phyloP scores from a whole-genome alignment of 2,329 filamentous ascomycete genomes.

The Alternaria brassicae region DNA sequence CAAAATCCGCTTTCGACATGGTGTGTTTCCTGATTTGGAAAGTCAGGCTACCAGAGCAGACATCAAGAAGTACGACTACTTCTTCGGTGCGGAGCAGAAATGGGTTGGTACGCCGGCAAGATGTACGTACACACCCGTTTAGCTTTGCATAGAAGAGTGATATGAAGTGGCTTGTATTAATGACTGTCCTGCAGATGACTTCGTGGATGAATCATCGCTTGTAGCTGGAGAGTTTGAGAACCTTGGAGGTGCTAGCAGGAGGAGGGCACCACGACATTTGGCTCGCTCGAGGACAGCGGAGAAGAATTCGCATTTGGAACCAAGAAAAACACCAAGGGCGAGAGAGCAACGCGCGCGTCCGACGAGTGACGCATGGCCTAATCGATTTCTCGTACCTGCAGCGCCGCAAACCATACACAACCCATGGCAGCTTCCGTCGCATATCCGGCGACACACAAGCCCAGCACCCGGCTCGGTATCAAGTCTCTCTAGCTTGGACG shows the following conservation, averaged over 20 bases:
- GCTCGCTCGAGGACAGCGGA: constrained; percentile 1
- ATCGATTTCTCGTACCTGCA: neutral
- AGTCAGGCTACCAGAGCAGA: constrained; percentile 25
- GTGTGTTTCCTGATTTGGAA: constrained; percentile 26
- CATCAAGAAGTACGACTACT: constrained; percentile 37
- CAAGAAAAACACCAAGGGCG: neutral
- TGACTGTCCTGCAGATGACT: constrained; percentile 19
- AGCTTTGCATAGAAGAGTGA: neutral
- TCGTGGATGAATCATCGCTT: constrained; percentile 26
- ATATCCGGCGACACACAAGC: constrained; percentile 7
- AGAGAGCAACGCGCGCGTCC: neutral
- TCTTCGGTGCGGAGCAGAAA: constrained; percentile 24
- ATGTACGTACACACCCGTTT: constrained; percentile 14
- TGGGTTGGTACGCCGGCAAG: constrained; percentile 24
- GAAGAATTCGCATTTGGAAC: constrained; percentile 1
- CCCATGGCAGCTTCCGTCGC: constrained; percentile 7
- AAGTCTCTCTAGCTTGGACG: constrained; percentile 20
- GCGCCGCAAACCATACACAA: neutral
- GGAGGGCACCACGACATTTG: constrained; percentile 7
- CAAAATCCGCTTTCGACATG: constrained; percentile 29
- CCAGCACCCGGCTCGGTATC: constrained; percentile 16
- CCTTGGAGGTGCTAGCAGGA: neutral
- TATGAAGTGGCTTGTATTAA: neutral
- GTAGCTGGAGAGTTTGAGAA: constrained; percentile 20
- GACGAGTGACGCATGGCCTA: neutral